Conservation (phyloP, 2,329 filamentous ascomycete species). For the Epichloe uncinata region DNA sequence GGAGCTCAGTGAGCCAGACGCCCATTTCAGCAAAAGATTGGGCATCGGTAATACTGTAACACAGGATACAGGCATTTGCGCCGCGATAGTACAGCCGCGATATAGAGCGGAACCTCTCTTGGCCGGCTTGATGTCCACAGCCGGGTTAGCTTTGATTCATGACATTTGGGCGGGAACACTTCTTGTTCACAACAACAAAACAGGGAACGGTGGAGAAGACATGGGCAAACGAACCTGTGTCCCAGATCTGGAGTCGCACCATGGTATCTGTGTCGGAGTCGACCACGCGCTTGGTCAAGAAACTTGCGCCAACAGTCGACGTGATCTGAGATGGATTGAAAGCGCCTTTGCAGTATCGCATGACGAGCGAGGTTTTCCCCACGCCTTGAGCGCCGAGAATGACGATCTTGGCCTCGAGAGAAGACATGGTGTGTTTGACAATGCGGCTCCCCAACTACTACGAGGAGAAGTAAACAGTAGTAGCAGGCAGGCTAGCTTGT, state of each 20-base stretch:
- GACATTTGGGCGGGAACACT: neutral
- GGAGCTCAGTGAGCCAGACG: conserved; percentile 75
- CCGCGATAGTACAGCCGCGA: conserved; percentile 93
- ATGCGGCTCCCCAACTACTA: neutral
- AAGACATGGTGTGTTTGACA: conserved; percentile 27
- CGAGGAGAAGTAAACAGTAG: neutral
- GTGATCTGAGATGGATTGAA: conserved; percentile 52
- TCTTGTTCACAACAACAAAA: neutral
- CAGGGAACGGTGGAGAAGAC: neutral
- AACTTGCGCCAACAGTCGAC: conserved; percentile 68
- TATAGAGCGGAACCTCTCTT: conserved; percentile 91
- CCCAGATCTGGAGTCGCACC: conserved; percentile 91
- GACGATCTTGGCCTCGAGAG: conserved; percentile 70
- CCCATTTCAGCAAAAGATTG: conserved; percentile 85
- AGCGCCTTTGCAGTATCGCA: conserved; percentile 60
- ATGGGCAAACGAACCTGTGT: conserved; percentile 47
- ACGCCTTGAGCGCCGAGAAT: conserved; percentile 70
- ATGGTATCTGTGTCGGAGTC: conserved; percentile 77
- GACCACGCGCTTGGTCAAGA: conserved; percentile 65
- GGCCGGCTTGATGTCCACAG: conserved; percentile 45
- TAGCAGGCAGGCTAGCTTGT: neutral
- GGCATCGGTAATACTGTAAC: conserved; percentile 85
- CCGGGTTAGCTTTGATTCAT: conserved; percentile 1
- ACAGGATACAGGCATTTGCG: conserved; percentile 84
- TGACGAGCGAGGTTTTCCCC: conserved; percentile 66